Evolutionary conservation across 169 alveolate genomes (phyloP).

Genomic region (Eimeria falciformis): DNA sequence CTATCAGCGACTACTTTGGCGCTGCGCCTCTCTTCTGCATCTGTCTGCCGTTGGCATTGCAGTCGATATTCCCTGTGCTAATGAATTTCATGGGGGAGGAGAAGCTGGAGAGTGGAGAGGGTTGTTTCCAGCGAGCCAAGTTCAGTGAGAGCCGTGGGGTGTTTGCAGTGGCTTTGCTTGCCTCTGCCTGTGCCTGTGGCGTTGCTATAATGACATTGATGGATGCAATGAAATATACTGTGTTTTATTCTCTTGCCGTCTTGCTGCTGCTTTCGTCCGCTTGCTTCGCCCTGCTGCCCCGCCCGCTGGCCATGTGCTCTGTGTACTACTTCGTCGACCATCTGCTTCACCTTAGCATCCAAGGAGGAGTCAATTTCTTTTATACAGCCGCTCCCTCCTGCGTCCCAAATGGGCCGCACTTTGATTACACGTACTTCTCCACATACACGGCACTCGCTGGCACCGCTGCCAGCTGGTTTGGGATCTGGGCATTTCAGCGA

Average conservation of each 20-base stretch:
- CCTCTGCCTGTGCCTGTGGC: constrained; percentile 12
- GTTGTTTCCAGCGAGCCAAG: background rate
- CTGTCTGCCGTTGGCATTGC: constrained; percentile 60
- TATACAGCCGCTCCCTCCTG: constrained; percentile 63
- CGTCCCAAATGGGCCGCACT: constrained; percentile 71
- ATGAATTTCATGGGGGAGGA: constrained; percentile 30
- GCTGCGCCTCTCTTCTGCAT: constrained; percentile 53
- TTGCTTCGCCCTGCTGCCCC: background rate
- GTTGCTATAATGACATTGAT: background rate
- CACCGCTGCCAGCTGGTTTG: background rate
- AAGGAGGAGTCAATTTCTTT: constrained; percentile 65
- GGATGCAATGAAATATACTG: background rate
- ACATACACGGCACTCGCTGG: constrained; percentile 54
- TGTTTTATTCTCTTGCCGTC: background rate
- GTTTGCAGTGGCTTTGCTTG: constrained; percentile 23
- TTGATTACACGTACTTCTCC: constrained; percentile 60
- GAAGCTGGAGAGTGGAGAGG: background rate
- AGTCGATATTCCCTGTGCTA: background rate
- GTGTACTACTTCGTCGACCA: constrained; percentile 1
- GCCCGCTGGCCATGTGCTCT: constrained; percentile 21
- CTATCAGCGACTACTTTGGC: constrained; percentile 19
- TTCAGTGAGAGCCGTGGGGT: background rate
- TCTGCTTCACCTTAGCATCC: background rate
- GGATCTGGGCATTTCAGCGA: constrained; percentile 33
- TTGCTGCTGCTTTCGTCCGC: background rate